Conservation (phyloP, 1,284 basidiomycete species). For the Spongispora temasekensis region DNA sequence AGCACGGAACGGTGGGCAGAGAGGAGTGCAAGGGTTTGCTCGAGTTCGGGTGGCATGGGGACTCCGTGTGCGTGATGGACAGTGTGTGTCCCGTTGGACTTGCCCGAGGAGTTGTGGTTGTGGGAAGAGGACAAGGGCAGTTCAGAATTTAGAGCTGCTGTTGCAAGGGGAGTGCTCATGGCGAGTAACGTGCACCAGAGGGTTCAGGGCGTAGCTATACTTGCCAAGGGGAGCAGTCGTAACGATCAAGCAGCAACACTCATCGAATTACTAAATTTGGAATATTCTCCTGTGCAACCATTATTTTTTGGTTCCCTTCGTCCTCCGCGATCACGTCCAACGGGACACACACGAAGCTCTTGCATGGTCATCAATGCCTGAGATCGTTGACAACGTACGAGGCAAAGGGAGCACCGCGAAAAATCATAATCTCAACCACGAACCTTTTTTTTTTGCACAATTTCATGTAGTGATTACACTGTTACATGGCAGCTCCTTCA, state of each 20-base stretch:
- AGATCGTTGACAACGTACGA: no score
- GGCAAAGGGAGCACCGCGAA: no score
- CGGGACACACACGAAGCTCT: no score
- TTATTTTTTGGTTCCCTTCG: no score
- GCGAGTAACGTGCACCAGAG: neutral
- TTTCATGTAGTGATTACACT: no score
- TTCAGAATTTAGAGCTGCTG: no score
- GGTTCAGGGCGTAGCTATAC: neutral
- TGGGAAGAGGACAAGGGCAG: neutral
- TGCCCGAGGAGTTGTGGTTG: constrained; percentile 7
- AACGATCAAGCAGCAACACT: neutral
- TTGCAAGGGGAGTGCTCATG: neutral
- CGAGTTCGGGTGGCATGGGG: constrained; percentile 66
- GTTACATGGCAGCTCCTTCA: no score
- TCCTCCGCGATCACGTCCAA: no score
- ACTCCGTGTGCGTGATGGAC: constrained; percentile 16
- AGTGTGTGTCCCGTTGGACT: constrained; percentile 20
- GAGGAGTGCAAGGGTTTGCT: constrained; percentile 75
- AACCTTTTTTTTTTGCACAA: no score
- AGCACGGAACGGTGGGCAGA: constrained; percentile 83
- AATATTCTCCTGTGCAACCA: no score
- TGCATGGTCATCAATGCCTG: no score
- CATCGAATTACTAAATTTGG: constrained; percentile 1
- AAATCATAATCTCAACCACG: no score
- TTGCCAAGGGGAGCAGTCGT: neutral